Conservation (phyloP, 2,329 filamentous ascomycete species). For the Dothideomycetes sp. region DNA sequence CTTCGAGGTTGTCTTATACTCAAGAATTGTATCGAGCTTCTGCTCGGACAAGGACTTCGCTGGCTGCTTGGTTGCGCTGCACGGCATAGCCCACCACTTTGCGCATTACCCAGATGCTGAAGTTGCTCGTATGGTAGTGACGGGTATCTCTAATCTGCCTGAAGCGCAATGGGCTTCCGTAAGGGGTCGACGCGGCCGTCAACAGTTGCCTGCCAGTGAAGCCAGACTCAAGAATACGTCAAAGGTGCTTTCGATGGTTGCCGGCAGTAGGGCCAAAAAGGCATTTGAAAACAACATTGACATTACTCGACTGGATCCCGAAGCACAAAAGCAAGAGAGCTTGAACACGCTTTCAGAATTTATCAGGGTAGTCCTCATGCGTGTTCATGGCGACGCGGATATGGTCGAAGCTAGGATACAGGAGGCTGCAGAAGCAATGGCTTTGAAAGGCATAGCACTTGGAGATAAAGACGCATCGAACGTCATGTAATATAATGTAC, state of each 20-base stretch:
- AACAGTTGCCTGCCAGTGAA: conserved; percentile 7
- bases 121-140: conserved; percentile 12
- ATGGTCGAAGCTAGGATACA: conserved; percentile 8
- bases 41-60: conserved; percentile 15
- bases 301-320: background rate
- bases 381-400: conserved; percentile 1
- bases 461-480: conserved; percentile 13
- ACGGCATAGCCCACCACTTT: conserved; percentile 10
- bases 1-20: conserved; percentile 12
- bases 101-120: conserved; percentile 9
- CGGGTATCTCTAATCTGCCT: conserved; percentile 9
- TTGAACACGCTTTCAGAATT: conserved; percentile 14
- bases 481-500: background rate
- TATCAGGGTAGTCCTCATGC: conserved; percentile 12
- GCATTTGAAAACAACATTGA: conserved; percentile 7
- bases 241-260: conserved; percentile 6
- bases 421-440: conserved; percentile 10
- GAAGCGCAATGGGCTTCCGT: background rate
- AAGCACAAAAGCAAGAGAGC: conserved; percentile 3
- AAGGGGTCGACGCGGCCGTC: conserved; percentile 8
- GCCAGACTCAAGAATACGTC: conserved; percentile 5
- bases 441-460: background rate
- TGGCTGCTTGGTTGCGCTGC: conserved; percentile 13
- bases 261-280: background rate
- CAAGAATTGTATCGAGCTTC: conserved; percentile 15